Percentiles rank a stretch among this genome's conserved stretches.
phyloP scores from a whole-genome alignment of 495 filamentous ascomycete genomes.

The Penicillium silybi region DNA sequence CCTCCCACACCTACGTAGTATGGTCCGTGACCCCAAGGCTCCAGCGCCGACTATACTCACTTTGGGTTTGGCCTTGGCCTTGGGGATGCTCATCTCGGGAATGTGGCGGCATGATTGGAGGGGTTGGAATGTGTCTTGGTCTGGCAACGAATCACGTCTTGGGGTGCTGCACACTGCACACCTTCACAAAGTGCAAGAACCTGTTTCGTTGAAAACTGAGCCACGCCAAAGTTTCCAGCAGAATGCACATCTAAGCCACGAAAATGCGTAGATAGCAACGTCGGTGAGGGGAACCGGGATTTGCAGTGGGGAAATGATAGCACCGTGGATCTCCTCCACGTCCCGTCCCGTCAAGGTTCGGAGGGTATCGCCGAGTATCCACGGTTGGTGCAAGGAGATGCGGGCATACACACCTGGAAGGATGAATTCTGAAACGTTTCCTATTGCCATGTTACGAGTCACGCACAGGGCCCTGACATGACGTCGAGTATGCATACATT shows the following conservation, averaged over 20 bases:
- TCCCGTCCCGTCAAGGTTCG: constrained; percentile 50
- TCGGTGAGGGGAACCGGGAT: constrained; percentile 2
- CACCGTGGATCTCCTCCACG: constrained; percentile 25
- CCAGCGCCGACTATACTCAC: constrained; percentile 6
- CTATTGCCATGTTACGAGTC: neutral
- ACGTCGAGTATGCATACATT: constrained; percentile 5
- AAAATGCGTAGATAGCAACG: neutral
- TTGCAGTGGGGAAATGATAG: constrained; percentile 1
- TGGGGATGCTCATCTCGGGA: constrained; percentile 9
- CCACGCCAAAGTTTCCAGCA: neutral
- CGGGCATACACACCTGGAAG: neutral
- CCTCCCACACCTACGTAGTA: constrained; percentile 1
- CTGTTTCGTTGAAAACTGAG: neutral
- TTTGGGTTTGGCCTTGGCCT: neutral
- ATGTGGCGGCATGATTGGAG: constrained; percentile 22
- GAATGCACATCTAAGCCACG: constrained; percentile 20
- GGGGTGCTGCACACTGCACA: neutral
- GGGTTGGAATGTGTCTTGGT: constrained; percentile 29
- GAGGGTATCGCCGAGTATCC: constrained; percentile 34
- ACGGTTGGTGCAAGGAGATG: constrained; percentile 37
- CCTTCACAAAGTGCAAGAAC: neutral
- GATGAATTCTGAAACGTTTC: neutral
- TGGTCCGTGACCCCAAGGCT: constrained; percentile 18
- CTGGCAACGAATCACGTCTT: neutral
- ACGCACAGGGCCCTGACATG: constrained; percentile 20